These are phyloP conservation scores for Neonectria ditissima DNA, from an alignment of 2,329 filamentous ascomycete genomes.

Conservation along the genomic window DNA sequence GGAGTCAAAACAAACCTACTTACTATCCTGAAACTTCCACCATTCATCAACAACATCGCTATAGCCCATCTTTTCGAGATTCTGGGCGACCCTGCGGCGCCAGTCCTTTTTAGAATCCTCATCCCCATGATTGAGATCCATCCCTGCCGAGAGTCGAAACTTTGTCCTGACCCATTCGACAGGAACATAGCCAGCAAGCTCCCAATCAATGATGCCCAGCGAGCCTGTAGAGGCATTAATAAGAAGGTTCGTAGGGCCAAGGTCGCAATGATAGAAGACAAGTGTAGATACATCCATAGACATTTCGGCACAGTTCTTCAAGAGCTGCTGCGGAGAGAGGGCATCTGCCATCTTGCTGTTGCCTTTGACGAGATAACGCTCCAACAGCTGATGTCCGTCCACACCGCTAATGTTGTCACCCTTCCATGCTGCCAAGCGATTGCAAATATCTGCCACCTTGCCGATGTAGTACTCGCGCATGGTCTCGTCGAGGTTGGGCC, in stretches of 20 bases:
- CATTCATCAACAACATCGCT: constrained; percentile 15
- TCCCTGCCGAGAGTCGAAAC: constrained; percentile 20
- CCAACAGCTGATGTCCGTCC: constrained; percentile 24
- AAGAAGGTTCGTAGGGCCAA: constrained; percentile 29
- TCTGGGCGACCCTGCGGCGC: constrained; percentile 3
- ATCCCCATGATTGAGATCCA: constrained; percentile 17
- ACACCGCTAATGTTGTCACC: constrained; percentile 28
- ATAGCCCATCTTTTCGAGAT: constrained; percentile 20
- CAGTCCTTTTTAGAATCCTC: constrained; percentile 19
- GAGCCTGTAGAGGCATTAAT: constrained; percentile 23
- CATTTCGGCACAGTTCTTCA: constrained; percentile 28
- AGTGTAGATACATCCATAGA: constrained; percentile 35
- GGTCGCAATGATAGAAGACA: constrained; percentile 37
- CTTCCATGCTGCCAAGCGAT: constrained; percentile 22
- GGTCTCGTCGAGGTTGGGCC: constrained; percentile 40
- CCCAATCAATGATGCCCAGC: constrained; percentile 36
- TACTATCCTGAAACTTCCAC: constrained; percentile 13
- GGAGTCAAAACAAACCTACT: background rate
- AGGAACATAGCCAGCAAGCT: constrained; percentile 35
- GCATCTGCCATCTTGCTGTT: constrained; percentile 24
- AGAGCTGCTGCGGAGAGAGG: constrained; percentile 29
- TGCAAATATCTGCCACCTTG: constrained; percentile 32
- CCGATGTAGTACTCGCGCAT: constrained; percentile 39
- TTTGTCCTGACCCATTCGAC: constrained; percentile 25
- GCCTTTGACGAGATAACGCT: constrained; percentile 26